Evolutionary conservation across 2,329 filamentous ascomycete species (phyloP).

Genomic region (Mycogone perniciosa): DNA sequence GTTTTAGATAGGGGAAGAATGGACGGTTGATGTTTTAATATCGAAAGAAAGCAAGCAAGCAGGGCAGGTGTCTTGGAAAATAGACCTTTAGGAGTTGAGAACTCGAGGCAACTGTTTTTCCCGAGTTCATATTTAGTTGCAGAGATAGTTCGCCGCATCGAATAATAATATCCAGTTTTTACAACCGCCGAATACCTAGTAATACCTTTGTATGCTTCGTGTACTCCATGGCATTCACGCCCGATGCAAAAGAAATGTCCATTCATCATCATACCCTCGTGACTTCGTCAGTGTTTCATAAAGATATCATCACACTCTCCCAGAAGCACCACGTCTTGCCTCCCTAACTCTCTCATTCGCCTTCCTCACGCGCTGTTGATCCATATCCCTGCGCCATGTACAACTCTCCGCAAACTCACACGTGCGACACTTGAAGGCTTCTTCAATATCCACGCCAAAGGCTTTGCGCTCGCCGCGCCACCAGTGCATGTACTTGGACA

Average conservation of each 20-base stretch:
- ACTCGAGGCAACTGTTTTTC: background rate
- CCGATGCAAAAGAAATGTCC: background rate
- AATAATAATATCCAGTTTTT: background rate
- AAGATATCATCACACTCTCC: too few relatives aligned
- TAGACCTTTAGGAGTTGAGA: too few relatives aligned
- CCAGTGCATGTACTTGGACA: slow-evolving; percentile 70
- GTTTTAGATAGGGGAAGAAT: too few relatives aligned
- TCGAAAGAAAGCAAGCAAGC: too few relatives aligned
- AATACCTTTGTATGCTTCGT: background rate
- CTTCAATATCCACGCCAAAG: slow-evolving; percentile 70
- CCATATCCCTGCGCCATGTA: slow-evolving; percentile 66
- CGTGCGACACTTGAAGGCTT: slow-evolving; percentile 79
- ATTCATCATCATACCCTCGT: background rate
- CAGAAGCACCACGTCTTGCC: slow-evolving; percentile 13
- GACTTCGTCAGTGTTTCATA: too few relatives aligned
- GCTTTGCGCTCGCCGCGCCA: slow-evolving; percentile 73
- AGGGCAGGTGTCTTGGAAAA: too few relatives aligned
- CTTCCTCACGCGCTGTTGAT: slow-evolving; percentile 44
- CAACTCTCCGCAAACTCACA: slow-evolving; percentile 81
- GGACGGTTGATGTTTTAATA: too few relatives aligned
- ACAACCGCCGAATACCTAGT: background rate
- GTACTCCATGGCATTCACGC: background rate
- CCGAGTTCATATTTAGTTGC: background rate
- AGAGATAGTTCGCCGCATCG: background rate
- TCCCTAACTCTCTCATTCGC: slow-evolving; percentile 20